These are phyloP conservation scores for Thraustochytrium sp. DNA, from an alignment of 352 stramenopile species.

Conservation along the genomic window DNA sequence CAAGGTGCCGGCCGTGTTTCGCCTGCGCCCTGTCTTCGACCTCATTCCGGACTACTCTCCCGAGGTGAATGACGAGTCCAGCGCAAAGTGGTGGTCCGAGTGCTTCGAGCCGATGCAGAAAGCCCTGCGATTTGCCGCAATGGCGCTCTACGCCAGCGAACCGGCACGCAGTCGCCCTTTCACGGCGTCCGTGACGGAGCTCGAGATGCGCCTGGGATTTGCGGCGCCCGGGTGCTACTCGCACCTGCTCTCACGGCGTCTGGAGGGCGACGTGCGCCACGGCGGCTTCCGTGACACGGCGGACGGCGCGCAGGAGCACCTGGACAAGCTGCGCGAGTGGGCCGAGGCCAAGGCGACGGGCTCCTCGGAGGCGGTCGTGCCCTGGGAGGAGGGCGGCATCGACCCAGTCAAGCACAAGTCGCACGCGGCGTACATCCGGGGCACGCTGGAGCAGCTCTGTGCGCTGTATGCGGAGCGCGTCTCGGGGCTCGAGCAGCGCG, in stretches of 20 bases:
- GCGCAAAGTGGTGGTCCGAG: not conserved
- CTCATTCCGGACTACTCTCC: not conserved
- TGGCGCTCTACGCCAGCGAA: not conserved
- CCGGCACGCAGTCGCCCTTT: not conserved
- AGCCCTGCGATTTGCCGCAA: not conserved
- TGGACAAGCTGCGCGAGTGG: not conserved
- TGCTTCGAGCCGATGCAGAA: conserved; percentile 34
- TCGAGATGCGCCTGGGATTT: conserved; percentile 12
- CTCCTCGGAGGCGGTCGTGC: not conserved
- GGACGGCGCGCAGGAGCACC: not conserved
- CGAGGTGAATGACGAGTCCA: not conserved
- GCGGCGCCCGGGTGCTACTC: not conserved
- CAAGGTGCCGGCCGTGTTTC: not conserved
- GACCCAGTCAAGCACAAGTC: not conserved
- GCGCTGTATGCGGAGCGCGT: not conserved
- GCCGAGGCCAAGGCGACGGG: not conserved
- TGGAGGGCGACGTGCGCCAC: not conserved
- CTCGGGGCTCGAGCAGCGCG: not conserved
- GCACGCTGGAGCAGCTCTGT: not conserved
- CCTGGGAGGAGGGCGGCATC: conserved; percentile 4
- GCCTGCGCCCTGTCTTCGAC: not conserved
- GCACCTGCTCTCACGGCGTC: not conserved
- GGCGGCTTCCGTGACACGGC: not conserved
- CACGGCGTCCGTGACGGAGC: not conserved
- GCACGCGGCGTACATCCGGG: not conserved